Conservation (phyloP, 257 asterid species). For the Solanum chilense region DNA sequence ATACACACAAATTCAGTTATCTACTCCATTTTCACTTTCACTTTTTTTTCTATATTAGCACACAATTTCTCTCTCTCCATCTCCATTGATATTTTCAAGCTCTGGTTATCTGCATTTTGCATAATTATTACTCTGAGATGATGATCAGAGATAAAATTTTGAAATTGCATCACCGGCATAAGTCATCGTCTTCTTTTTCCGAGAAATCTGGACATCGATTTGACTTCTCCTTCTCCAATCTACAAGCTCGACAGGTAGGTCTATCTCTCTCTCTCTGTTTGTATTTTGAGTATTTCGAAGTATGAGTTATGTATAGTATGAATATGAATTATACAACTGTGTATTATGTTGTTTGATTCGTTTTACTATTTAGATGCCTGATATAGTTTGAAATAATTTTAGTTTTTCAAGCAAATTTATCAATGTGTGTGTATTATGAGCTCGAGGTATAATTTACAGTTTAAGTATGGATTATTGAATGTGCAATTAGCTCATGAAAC, state of each 20-base stretch:
- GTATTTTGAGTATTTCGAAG: neutral
- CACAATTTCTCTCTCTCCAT: neutral
- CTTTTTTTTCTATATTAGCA: neutral
- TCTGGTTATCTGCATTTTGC: neutral
- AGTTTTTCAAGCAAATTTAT: neutral
- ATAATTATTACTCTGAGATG: neutral
- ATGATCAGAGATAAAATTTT: slow-evolving; percentile 35
- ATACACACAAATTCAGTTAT: neutral
- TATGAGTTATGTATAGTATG: neutral
- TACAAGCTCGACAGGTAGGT: slow-evolving; percentile 24
- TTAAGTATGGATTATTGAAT: neutral
- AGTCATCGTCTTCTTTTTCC: slow-evolving; percentile 11
- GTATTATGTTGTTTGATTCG: neutral
- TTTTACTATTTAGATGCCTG: neutral
- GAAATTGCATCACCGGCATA: slow-evolving; percentile 27
- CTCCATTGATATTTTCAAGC: neutral
- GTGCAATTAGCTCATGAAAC: neutral
- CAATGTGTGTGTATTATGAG: neutral
- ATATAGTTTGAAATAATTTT: neutral
- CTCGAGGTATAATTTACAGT: neutral
- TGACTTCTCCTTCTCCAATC: slow-evolving; percentile 27
- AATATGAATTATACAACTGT: neutral
- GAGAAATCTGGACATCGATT: slow-evolving; percentile 24
- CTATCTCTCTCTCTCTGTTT: neutral
- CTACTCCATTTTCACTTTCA: neutral